Evolutionary conservation across 2,329 filamentous ascomycete species (phyloP).

Genomic region (Dactylellina sp.): DNA sequence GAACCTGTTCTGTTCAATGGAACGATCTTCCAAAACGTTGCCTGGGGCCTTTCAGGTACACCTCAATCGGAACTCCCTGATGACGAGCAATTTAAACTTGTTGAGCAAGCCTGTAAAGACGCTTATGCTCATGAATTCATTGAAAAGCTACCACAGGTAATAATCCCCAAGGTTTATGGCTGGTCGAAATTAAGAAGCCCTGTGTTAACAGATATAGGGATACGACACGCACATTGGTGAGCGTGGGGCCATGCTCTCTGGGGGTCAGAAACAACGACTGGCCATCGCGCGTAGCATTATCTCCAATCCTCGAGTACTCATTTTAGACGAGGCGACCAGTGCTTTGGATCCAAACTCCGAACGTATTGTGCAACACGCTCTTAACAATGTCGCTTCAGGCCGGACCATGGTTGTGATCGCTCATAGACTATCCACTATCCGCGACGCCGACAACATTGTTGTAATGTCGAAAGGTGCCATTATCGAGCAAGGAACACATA

Average conservation of each 20-base stretch:
- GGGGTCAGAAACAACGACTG: constrained; percentile 84
- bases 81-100: constrained; percentile 71
- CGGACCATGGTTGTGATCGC: constrained; percentile 82
- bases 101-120: constrained; percentile 74
- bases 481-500: constrained; percentile 61
- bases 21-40: constrained; percentile 73
- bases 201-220: constrained; percentile 62
- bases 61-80: constrained; percentile 68
- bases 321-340: constrained; percentile 81
- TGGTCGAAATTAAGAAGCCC: background rate
- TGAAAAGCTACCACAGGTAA: constrained; percentile 69
- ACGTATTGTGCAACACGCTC: constrained; percentile 70
- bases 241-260: constrained; percentile 79
- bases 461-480: constrained; percentile 49
- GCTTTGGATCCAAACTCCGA: constrained; percentile 72
- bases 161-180: background rate
- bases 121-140: constrained; percentile 79
- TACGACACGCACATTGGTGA: constrained; percentile 82
- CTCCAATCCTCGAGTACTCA: constrained; percentile 73
- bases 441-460: constrained; percentile 53
- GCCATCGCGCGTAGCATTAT: constrained; percentile 79
- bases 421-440: constrained; percentile 61
- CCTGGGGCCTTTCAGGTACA: constrained; percentile 70
- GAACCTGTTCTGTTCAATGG: constrained; percentile 77
- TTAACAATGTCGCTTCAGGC: constrained; percentile 71